Evolutionary conservation across 176 grass and related monocot genomes (phyloP), one percentile per base, ranked within the genome.

Genomic region (Oryza longistaminata): DNA sequence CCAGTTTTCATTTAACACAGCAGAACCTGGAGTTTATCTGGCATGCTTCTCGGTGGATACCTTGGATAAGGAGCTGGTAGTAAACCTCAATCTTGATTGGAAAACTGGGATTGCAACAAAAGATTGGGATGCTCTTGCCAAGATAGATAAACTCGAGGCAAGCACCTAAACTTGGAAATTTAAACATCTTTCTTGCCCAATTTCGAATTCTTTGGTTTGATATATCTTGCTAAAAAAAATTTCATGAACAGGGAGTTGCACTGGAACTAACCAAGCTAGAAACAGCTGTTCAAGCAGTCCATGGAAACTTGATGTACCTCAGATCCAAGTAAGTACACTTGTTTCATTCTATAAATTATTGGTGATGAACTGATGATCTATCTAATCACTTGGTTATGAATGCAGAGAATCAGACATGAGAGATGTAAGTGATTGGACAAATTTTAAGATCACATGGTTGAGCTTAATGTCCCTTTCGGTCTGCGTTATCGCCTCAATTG

Each of bases 21-120:
- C n/a, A 14, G 85, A 94, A 48, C 40, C 90, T 9, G 90, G 85
- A 15, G 85, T 74, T 13, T 92, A 92, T 82, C 64, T 92, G 0
- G 85, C 79, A 9, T 94, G 93, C 74, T 92, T 94, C 67, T 83
- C 65, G 87, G 70, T 82, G 25, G 85, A 92, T 65, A 58, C 37
- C 11, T 29, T 42, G 16, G 76, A 92, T 6, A 83, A 79, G 62
- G 69, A 73, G 25, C 75, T 64, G 55, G 74, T 58, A 34, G 40
- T 83, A 27, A 92, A 90, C 81, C 87, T 94, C 11, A 90, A 83
- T 58, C 87, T 92, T 71, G 90, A 94, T n/a, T 90, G 87, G 90
- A 94, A 80, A 70, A 77, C 83, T 21, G 93, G 93, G 21, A 90
- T 94, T 64, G 85, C 87, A 0, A 55, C 93, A 16, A 88, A 82